A percentile compares a stretch with the other conserved stretches of the same genome.
These are phyloP conservation scores for Triangularia setosa DNA, from an alignment of 2,329 filamentous ascomycete species.

Conservation along the genomic window DNA sequence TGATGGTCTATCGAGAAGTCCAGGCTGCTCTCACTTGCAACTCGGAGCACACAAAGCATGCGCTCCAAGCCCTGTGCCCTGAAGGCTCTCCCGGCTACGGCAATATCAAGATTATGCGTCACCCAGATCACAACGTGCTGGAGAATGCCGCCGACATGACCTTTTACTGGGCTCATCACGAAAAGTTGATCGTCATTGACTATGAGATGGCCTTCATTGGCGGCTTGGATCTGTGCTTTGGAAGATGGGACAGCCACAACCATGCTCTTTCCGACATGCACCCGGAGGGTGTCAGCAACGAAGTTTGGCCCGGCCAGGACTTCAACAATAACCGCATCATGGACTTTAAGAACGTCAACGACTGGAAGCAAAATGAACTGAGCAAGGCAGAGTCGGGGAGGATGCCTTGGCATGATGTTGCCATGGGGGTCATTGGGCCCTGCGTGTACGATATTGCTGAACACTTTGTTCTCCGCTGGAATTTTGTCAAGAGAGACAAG, in stretches of 20 bases:
- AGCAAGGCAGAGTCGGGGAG: slow-evolving; percentile 87
- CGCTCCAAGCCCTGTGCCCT: slow-evolving; percentile 73
- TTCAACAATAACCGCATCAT: slow-evolving; percentile 97
- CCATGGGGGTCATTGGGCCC: slow-evolving; percentile 86
- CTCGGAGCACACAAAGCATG: slow-evolving; percentile 87
- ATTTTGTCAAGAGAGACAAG: slow-evolving; percentile 95
- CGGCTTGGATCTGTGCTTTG: slow-evolving; percentile 91
- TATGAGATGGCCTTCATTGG: slow-evolving; percentile 89
- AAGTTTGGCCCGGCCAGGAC: slow-evolving; percentile 92
- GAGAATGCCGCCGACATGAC: slow-evolving; percentile 95
- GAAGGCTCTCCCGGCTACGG: slow-evolving; percentile 76
- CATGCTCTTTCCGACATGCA: slow-evolving; percentile 85
- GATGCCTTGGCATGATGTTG: slow-evolving; percentile 98
- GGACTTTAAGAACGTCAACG: slow-evolving; percentile 86
- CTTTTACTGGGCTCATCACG: slow-evolving; percentile 96
- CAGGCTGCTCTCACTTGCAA: slow-evolving; percentile 84
- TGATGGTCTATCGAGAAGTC: slow-evolving; percentile 89
- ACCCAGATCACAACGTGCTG: slow-evolving; percentile 92
- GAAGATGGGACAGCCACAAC: slow-evolving; percentile 84
- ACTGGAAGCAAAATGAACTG: slow-evolving; percentile 92
- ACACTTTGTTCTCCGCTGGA: slow-evolving; percentile 93
- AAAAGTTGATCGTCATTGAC: slow-evolving; percentile 95
- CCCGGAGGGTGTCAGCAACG: slow-evolving; percentile 73
- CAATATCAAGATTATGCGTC: slow-evolving; percentile 84
- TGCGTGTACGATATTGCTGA: slow-evolving; percentile 92